Evolutionary conservation across 164 flowering plant species (phyloP).

Genomic region (Stephania yunnanensis): DNA sequence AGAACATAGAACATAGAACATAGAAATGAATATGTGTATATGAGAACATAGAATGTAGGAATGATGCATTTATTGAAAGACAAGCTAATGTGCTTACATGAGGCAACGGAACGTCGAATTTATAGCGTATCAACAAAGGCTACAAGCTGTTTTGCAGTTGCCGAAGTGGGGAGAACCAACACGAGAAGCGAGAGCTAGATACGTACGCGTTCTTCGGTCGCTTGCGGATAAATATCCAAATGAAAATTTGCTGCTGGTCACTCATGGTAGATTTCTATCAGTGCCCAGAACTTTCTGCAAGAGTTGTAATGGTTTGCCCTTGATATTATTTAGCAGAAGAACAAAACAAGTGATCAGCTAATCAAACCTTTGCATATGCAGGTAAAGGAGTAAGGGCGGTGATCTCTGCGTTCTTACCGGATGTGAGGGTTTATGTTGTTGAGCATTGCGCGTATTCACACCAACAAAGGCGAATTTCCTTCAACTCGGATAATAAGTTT

Average conservation of each 20-base stretch:
- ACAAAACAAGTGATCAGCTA: background rate
- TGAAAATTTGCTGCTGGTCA: conserved; percentile 73
- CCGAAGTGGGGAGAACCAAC: conserved; percentile 70
- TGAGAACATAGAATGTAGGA: background rate
- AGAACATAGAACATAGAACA: too few species aligned
- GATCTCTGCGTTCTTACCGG: conserved; percentile 39
- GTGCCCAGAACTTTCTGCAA: too few species aligned
- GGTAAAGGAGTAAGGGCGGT: conserved; percentile 78
- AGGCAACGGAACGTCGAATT: too few species aligned
- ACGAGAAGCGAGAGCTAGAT: conserved; percentile 45
- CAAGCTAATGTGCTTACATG: background rate
- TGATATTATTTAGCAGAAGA: background rate
- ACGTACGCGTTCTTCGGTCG: conserved; percentile 34
- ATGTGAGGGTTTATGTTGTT: conserved; percentile 38
- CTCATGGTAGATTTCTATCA: conserved; percentile 55
- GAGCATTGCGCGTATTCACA: conserved; percentile 64
- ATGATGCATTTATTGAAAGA: background rate
- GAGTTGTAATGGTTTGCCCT: background rate
- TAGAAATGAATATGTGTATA: too few species aligned
- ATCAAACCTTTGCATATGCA: conserved; percentile 15
- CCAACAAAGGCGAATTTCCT: conserved; percentile 31
- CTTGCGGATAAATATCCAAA: conserved; percentile 74
- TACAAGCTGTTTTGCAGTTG: conserved; percentile 30
- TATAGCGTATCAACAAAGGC: too few species aligned
- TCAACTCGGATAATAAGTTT: conserved; percentile 21